These are phyloP conservation scores for Gossypium gossypioides DNA, from an alignment of 441 rosid genomes.

Conservation along the genomic window DNA sequence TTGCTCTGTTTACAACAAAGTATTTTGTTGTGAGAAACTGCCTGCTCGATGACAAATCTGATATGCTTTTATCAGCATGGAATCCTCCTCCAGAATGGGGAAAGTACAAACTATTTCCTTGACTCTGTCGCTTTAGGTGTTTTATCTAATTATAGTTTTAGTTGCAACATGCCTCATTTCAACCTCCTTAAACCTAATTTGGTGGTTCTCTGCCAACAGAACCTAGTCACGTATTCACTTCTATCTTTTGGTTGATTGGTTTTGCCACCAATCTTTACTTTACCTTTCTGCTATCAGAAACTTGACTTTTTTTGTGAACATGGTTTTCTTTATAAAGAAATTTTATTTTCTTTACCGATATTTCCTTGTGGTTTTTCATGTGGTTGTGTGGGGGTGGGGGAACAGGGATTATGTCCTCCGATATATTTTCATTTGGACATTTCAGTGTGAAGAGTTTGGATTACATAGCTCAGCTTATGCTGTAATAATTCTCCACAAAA, in stretches of 20 bases:
- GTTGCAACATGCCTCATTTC: neutral
- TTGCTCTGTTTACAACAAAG: conserved; percentile 80
- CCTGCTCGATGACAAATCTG: conserved; percentile 70
- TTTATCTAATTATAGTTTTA: neutral
- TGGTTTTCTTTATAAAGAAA: neutral
- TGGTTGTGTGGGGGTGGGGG: neutral
- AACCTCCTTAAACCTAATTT: neutral
- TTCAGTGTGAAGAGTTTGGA: neutral
- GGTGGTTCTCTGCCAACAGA: neutral
- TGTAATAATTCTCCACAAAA: neutral
- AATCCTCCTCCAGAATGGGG: conserved; percentile 99
- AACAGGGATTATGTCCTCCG: neutral
- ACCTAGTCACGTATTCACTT: neutral
- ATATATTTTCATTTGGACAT: neutral
- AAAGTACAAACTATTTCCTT: conserved; percentile 42
- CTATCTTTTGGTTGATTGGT: neutral
- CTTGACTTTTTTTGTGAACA: too few species aligned
- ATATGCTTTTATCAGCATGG: conserved; percentile 90
- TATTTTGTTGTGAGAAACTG: conserved; percentile 74
- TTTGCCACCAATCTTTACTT: neutral
- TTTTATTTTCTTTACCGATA: too few species aligned
- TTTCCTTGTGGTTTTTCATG: neutral
- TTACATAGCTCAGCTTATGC: neutral
- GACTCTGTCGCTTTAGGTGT: neutral
- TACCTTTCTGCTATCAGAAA: too few species aligned